Percentiles rank a stretch among this genome's conserved stretches.
phyloP scores from a whole-genome alignment of 257 asterid species.

The Verbena officinalis region DNA sequence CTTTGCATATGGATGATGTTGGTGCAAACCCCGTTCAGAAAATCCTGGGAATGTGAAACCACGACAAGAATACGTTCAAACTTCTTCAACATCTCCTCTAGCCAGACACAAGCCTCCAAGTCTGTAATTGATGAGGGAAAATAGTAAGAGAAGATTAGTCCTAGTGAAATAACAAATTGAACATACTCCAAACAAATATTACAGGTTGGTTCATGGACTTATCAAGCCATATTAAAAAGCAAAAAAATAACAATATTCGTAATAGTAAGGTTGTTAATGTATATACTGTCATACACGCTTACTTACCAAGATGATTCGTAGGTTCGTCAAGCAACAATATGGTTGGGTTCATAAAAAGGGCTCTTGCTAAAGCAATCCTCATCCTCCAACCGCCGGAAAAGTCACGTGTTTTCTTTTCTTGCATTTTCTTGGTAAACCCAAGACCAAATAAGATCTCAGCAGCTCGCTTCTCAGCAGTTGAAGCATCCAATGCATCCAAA shows the following conservation, averaged over 20 bases:
- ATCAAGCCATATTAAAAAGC: neutral
- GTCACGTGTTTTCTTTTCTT: conserved; percentile 86
- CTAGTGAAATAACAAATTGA: neutral
- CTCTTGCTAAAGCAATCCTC: conserved; percentile 98
- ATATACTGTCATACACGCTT: neutral
- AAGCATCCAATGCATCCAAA: conserved; percentile 82
- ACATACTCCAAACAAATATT: neutral
- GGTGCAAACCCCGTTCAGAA: conserved; percentile 94
- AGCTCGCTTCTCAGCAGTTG: conserved; percentile 98
- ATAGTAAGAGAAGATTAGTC: neutral
- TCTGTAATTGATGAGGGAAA: conserved; percentile 45
- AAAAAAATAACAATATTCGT: neutral
- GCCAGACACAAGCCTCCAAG: conserved; percentile 97
- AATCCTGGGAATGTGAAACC: conserved; percentile 97
- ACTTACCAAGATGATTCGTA: conserved; percentile 97
- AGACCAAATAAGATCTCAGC: conserved; percentile 95
- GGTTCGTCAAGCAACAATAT: conserved; percentile 93
- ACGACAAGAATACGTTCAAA: conserved; percentile 93
- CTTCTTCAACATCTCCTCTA: conserved; percentile 86
- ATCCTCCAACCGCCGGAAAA: conserved; percentile 99
- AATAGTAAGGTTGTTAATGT: neutral
- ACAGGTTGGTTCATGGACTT: neutral
- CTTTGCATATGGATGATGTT: conserved; percentile 97
- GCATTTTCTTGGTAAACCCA: conserved; percentile 91
- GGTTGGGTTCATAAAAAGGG: conserved; percentile 97